Evolutionary conservation across 1,139 yeast species (phyloP), one percentile per base, ranked within the genome.

Genomic region (Taphrina deformans): DNA sequence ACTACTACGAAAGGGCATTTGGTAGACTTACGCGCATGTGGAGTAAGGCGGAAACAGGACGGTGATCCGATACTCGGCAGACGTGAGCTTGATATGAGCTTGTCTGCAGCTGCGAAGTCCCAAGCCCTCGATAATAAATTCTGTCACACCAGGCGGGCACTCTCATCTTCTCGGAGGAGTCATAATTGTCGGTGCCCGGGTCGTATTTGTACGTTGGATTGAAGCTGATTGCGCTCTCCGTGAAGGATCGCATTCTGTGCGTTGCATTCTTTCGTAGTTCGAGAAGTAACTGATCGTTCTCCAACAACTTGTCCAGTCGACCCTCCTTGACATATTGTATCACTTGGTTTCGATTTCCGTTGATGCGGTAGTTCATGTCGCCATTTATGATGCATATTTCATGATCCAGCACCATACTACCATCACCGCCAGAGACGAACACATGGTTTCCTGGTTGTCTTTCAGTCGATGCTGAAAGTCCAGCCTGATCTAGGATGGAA

Each of bases 101-200:
- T 21, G 73, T 69, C 3, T 61, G 26, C 45, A 75, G 61, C 21
- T 51, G 66, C 24, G 70, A 66, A 9, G 51, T n/a, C 78, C 77
- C 44, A 5, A 65, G 64, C 7, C 88, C 86, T 52, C 82, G 80
- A 73, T 81, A 88, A 63, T 91, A 80, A 52, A 90, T 85, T 74
- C 97, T 80, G 75, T 93, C 99, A 7, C 98, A 92, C 99, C 99
- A 93, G 0, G 98, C 93, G 0, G 99, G 99, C 0, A 90, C 85
- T 70, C 99, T 82, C 71, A 88, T 93, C 75, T 93, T 93, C 73
- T 92, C 98, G 53, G 96, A 87, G 2, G 92, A 81, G 73, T 91
- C 97, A 70, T 93, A 93, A 14, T 72, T 75, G 69, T 83, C 82
- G 0, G 91, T 84, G 1, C 96, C 96, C 67, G 88, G 85, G 74